Evolutionary conservation across 1,284 basidiomycete genomes (phyloP).

Genomic region (Xerocomus minutiporus): DNA sequence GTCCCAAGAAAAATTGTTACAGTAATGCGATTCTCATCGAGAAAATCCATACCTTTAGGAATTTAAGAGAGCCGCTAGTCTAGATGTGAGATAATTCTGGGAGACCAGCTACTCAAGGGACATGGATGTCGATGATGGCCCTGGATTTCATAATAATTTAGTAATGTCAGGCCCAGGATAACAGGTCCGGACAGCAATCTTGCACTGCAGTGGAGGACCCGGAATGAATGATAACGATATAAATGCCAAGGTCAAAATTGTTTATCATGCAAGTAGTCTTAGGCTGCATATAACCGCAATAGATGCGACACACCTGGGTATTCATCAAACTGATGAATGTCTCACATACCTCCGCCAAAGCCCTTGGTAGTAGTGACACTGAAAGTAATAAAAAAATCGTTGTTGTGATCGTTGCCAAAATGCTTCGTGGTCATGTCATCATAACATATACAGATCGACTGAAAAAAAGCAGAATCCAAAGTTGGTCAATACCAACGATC

Average conservation of each 20-base stretch:
- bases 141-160: no score
- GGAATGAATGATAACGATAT: no score
- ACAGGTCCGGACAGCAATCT: not conserved
- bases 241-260: not conserved
- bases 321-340: not conserved
- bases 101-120: not conserved
- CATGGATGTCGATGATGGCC: no score
- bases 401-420: not conserved
- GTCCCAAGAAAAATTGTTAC: not conserved
- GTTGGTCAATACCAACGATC: not conserved
- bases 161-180: not conserved
- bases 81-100: not conserved
- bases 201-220: no score
- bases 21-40: not conserved
- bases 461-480: not conserved
- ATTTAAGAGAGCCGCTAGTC: not conserved
- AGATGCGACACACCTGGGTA: not conserved
- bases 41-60: not conserved
- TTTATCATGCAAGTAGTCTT: not conserved
- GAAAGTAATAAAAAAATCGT: not conserved
- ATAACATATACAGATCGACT: not conserved
- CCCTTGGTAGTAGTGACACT: no score
- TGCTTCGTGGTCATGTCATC: not conserved
- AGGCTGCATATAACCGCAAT: not conserved
- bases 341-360: not conserved